phyloP scores from a whole-genome alignment of 768 basidiomycete genomes.

The Kwoniella newhampshirensis region DNA sequence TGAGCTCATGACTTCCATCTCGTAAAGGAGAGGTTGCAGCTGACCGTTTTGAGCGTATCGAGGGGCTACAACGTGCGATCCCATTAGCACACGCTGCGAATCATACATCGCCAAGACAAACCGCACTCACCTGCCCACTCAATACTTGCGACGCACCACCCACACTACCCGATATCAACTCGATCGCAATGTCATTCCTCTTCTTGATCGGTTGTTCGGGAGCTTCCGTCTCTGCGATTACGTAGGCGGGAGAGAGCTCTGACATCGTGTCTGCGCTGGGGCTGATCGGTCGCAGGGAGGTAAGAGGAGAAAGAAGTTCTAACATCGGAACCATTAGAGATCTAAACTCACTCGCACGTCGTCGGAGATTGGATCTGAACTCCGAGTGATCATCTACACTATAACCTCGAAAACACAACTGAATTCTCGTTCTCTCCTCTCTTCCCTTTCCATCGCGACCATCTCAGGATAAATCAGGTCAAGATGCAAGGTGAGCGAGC shows the following conservation, averaged over 20 bases:
- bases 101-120: not conserved
- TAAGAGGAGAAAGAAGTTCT: not conserved
- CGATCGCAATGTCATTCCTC: constrained; percentile 48
- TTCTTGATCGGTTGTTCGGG: constrained; percentile 33
- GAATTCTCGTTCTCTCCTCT: not conserved
- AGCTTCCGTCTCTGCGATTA: constrained; percentile 6
- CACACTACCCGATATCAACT: constrained; percentile 78
- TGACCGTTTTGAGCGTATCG: constrained; percentile 51
- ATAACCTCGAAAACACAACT: too few relatives aligned
- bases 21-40: constrained; percentile 1
- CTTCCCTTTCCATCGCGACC: not conserved
- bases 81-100: not conserved
- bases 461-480: not conserved
- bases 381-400: too few relatives aligned
- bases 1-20: not conserved
- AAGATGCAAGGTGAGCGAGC: constrained; percentile 30
- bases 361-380: too few relatives aligned
- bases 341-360: too few relatives aligned
- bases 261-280: constrained; percentile 22
- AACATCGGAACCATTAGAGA: not conserved
- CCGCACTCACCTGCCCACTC: constrained; percentile 75
- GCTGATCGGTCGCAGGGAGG: not conserved
- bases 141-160: constrained; percentile 92
- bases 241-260: constrained; percentile 8
- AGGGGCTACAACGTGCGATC: constrained; percentile 35